phyloP scores from a whole-genome alignment of 2,329 filamentous ascomycete genomes.

The Lasiodiplodia sp. region DNA sequence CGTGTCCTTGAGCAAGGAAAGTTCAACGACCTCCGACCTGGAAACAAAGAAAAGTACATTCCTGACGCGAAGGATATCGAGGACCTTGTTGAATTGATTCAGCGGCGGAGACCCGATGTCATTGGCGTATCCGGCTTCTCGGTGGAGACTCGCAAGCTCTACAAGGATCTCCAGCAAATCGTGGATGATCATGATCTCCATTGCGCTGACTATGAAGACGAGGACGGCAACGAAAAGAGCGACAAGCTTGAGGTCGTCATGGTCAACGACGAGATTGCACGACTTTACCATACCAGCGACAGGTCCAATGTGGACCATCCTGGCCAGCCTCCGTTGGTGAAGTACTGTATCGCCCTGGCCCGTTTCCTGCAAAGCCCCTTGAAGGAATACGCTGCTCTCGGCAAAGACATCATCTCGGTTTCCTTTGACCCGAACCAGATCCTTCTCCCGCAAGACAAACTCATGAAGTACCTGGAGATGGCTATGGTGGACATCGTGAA shows the following conservation, averaged over 20 bases:
- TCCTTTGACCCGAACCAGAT: constrained; percentile 91
- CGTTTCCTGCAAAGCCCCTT: constrained; percentile 94
- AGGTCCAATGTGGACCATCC: constrained; percentile 83
- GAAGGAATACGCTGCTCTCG: constrained; percentile 94
- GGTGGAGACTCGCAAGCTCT: constrained; percentile 83
- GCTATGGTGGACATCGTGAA: constrained; percentile 99
- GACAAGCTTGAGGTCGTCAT: constrained; percentile 88
- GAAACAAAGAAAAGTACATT: constrained; percentile 71
- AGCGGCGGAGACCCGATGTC: constrained; percentile 84
- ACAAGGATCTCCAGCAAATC: constrained; percentile 80
- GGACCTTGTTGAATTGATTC: constrained; percentile 79
- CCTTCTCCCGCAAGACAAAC: constrained; percentile 84
- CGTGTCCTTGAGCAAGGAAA: constrained; percentile 88
- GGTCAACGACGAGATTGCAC: constrained; percentile 96
- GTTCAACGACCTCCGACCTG: constrained; percentile 76
- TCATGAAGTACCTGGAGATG: constrained; percentile 87
- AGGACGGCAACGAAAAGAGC: constrained; percentile 72
- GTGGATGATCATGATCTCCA: constrained; percentile 79
- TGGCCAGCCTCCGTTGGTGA: constrained; percentile 75
- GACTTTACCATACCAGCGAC: constrained; percentile 90
- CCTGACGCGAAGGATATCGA: constrained; percentile 70
- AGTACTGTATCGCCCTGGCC: constrained; percentile 89
- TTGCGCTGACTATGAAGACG: constrained; percentile 81
- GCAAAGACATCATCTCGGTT: constrained; percentile 85
- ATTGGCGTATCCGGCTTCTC: constrained; percentile 89